Evolutionary conservation across 441 rosid genomes (phyloP), one percentile per base, ranked within the genome.

Genomic region (Daphne laureola): DNA sequence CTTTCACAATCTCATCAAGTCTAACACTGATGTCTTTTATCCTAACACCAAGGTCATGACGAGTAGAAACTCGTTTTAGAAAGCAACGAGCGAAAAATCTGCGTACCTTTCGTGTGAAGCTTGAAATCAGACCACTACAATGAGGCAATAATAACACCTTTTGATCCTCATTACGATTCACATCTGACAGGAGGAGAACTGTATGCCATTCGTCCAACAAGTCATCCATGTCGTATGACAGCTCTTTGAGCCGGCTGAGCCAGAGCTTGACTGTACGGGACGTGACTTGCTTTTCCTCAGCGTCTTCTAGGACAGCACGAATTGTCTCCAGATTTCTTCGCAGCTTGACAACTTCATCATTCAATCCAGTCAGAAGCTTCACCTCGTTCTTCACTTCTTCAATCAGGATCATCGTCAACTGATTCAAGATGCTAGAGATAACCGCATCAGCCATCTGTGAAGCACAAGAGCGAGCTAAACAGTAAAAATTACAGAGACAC

Each of bases 181-280:
- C 35, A 3, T 51, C 7, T 21, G 14, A 23, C 17, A 12, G 31
- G 17, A 31, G 14, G 17, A 26, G n/a, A 7, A 17, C 8, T 6
- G 54, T 27, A 5, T 12, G 31, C 54, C 54, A 51, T 14, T 51
- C 54, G 15, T 51, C 54, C 41, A 51, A 26, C 40, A 51, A 16
- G 27, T 51, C 17, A 4, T 51, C 54, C 41, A 51, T 51, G 41
- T 51, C 54, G 17, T 51, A 51, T 14, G 40, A 51, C n/a, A 51
- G 15, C 7, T 26, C 17, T 51, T 51, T 51, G 17, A 51, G 42
- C 42, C 17, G 27, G 4, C 14, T 17, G 15, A 51, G 12, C 54
- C 54, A 51, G 5, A n/a, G 17, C 18, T 31, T 51, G 41, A 51
- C 36, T 14, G 40, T 27, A 1, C 1, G 16, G 12, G 27, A 17